Evolutionary conservation across 768 basidiomycete species (phyloP).

Genomic region (Calocybe indica): DNA sequence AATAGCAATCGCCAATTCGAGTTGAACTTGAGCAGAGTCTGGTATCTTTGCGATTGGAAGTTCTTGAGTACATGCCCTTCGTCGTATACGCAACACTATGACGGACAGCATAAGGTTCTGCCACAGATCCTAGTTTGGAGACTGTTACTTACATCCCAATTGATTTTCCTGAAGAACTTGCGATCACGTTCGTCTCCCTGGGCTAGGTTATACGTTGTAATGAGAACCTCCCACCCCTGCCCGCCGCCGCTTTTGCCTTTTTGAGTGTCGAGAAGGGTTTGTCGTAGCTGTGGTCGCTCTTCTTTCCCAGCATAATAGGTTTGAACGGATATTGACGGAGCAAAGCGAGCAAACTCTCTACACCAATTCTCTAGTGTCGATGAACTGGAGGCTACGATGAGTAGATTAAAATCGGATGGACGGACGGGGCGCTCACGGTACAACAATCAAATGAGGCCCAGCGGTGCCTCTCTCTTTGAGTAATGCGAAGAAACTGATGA

Average conservation of each 20-base stretch:
- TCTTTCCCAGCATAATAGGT: slow-evolving; percentile 94
- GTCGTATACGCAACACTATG: slow-evolving; percentile 88
- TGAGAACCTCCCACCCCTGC: slow-evolving; percentile 84
- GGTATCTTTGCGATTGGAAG: slow-evolving; percentile 95
- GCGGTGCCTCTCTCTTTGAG: slow-evolving; percentile 72
- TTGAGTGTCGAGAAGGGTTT: slow-evolving; percentile 62
- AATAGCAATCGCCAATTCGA: slow-evolving; percentile 88
- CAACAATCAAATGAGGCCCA: slow-evolving; percentile 91
- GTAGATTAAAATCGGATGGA: slow-evolving; percentile 5
- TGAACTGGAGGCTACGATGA: slow-evolving; percentile 43
- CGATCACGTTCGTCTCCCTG: slow-evolving; percentile 86
- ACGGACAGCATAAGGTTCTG: slow-evolving; percentile 5
- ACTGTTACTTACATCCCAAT: slow-evolving; percentile 79
- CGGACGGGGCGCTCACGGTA: slow-evolving; percentile 63
- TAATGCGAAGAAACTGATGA: slow-evolving; percentile 93
- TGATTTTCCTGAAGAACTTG: slow-evolving; percentile 86
- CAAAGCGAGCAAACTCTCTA: slow-evolving; percentile 90
- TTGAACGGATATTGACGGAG: slow-evolving; percentile 77
- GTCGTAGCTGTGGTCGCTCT: slow-evolving; percentile 69
- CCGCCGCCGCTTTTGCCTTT: slow-evolving; percentile 37
- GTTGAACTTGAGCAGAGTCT: slow-evolving; percentile 76
- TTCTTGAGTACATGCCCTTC: slow-evolving; percentile 98
- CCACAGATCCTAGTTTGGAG: neutral
- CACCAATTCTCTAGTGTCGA: slow-evolving; percentile 99
- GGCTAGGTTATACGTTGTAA: slow-evolving; percentile 95